Evolutionary conservation across 352 stramenopile species (phyloP).

Genomic region (Globisporangium iwayamae): DNA sequence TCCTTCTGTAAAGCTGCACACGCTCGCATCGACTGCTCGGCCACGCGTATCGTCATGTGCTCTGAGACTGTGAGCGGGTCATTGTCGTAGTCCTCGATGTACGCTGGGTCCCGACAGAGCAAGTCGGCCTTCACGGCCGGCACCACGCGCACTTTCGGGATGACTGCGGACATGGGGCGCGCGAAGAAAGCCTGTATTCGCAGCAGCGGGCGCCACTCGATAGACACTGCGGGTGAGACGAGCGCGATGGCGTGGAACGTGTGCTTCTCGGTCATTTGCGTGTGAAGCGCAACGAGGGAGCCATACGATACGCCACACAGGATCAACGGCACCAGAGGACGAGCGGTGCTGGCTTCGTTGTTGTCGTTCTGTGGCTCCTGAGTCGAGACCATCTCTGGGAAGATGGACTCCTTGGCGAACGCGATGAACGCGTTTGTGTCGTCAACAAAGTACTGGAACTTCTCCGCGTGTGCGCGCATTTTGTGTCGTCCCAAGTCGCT

Average conservation of each 20-base stretch:
- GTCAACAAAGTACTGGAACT: no score
- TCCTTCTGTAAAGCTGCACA: slow-evolving; percentile 31
- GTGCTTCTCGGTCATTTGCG: slow-evolving; percentile 6
- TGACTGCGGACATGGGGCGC: slow-evolving; percentile 15
- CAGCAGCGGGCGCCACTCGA: slow-evolving; percentile 6
- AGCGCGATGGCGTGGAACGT: slow-evolving; percentile 2
- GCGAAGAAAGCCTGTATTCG: slow-evolving; percentile 8
- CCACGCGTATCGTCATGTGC: slow-evolving; percentile 39
- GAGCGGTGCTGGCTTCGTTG: no score
- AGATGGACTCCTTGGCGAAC: no score
- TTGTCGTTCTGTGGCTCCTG: no score
- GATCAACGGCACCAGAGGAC: no score
- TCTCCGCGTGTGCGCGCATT: no score
- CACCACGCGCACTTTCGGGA: slow-evolving; percentile 25
- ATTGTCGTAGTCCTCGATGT: slow-evolving; percentile 20
- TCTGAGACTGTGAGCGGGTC: slow-evolving; percentile 12
- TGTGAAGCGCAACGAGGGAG: slow-evolving; percentile 6
- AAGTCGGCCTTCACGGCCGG: slow-evolving; percentile 27
- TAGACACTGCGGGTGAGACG: neutral
- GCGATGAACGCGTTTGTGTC: no score
- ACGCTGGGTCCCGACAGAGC: slow-evolving; percentile 20
- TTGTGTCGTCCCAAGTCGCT: no score
- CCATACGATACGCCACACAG: no score
- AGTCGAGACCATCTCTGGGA: no score
- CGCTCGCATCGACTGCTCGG: slow-evolving; percentile 24